Conservation (phyloP, 2,329 filamentous ascomycete species). For the Trichoderma guizhouense region DNA sequence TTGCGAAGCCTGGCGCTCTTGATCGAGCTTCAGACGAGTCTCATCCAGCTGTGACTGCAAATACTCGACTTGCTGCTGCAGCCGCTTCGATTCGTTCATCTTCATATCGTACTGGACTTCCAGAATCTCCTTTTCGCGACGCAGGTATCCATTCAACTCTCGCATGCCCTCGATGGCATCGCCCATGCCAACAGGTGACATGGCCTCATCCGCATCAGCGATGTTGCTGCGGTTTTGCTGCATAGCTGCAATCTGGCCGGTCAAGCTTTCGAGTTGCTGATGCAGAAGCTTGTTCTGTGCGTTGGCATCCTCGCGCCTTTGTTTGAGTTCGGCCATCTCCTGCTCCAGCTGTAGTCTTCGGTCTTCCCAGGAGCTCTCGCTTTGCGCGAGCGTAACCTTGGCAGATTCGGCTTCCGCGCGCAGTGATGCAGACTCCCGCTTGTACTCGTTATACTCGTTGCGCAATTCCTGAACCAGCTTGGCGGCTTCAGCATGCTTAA, state of each 20-base stretch:
- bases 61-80: conserved; percentile 88
- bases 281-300: conserved; percentile 90
- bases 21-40: conserved; percentile 79
- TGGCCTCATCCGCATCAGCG: conserved; percentile 51
- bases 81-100: conserved; percentile 78
- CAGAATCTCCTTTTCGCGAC: conserved; percentile 94
- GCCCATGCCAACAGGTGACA: conserved; percentile 50
- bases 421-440: conserved; percentile 70
- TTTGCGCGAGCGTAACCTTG: conserved; percentile 73
- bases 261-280: conserved; percentile 80
- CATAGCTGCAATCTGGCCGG: conserved; percentile 71
- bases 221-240: conserved; percentile 67
- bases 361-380: conserved; percentile 84
- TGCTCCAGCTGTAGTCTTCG: conserved; percentile 76
- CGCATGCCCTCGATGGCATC: conserved; percentile 72
- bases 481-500: conserved; percentile 95
- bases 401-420: conserved; percentile 83
- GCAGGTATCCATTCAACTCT: conserved; percentile 86
- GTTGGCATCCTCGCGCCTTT: conserved; percentile 76
- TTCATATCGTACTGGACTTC: conserved; percentile 95
- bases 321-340: conserved; percentile 75
- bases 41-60: conserved; percentile 86
- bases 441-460: conserved; percentile 75
- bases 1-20: conserved; percentile 77
- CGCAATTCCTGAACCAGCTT: conserved; percentile 77